A percentile compares a stretch with the other conserved stretches of the same genome.
These are phyloP conservation scores for Yarrowia sp. DNA, from an alignment of 805 yeast species.

Conservation along the genomic window DNA sequence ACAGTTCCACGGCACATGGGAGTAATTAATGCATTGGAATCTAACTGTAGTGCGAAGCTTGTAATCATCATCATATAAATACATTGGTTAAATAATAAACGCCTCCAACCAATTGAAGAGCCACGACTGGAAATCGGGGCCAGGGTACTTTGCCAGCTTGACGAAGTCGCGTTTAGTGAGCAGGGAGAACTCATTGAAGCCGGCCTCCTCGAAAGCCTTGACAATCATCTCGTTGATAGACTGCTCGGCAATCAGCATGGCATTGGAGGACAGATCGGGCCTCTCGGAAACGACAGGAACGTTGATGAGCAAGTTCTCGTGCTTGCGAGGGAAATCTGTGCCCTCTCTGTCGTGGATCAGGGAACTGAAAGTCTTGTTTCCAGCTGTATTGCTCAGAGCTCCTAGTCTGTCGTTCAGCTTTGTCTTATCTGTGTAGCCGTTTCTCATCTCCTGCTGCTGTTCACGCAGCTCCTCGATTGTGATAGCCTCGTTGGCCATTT, in stretches of 20 bases:
- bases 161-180: neutral
- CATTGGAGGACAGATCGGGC: neutral
- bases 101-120: conserved; percentile 24
- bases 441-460: conserved; percentile 15
- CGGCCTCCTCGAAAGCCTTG: conserved; percentile 7
- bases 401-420: conserved; percentile 19
- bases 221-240: conserved; percentile 15
- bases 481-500: conserved; percentile 25
- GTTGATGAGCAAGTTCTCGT: conserved; percentile 7
- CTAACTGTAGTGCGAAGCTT: neutral
- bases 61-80: neutral
- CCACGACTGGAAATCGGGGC: neutral
- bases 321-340: conserved; percentile 6
- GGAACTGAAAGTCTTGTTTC: neutral
- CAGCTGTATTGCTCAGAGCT: neutral
- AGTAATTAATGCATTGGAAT: neutral
- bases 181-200: conserved; percentile 8
- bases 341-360: neutral
- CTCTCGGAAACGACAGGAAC: conserved; percentile 11
- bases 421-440: conserved; percentile 1
- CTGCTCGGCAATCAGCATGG: conserved; percentile 19
- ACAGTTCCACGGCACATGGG: too few relatives aligned
- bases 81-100: conserved; percentile 14
- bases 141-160: conserved; percentile 7
- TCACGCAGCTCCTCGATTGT: neutral